A percentile compares a stretch with the other conserved stretches of the same genome.
These are phyloP conservation scores for Ustilago cynodontis DNA, from an alignment of 1,284 basidiomycete species.

Conservation along the genomic window DNA sequence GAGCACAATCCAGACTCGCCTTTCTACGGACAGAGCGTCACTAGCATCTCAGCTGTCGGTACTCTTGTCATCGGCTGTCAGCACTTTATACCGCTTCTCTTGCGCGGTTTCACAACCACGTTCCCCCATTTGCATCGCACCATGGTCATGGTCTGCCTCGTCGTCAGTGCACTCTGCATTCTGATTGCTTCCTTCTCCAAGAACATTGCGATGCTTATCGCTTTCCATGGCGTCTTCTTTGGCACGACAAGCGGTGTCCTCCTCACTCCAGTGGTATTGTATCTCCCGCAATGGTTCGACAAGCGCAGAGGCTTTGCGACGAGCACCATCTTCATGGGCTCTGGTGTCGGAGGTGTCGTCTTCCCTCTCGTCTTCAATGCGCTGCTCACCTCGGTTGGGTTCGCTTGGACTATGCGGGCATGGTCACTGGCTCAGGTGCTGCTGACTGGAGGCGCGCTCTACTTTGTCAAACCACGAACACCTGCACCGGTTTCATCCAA, in stretches of 20 bases:
- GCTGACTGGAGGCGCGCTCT: constrained; percentile 33
- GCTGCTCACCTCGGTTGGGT: constrained; percentile 43
- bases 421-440: constrained; percentile 38
- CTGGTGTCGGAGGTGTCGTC: constrained; percentile 50
- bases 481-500: not conserved
- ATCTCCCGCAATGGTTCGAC: constrained; percentile 57
- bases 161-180: constrained; percentile 30
- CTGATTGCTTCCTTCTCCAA: constrained; percentile 44
- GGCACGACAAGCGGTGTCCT: constrained; percentile 41
- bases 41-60: constrained; percentile 49
- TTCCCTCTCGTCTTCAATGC: constrained; percentile 47
- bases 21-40: constrained; percentile 40
- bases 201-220: constrained; percentile 35
- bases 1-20: constrained; percentile 43
- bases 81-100: constrained; percentile 49
- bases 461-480: constrained; percentile 31
- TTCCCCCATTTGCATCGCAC: constrained; percentile 37
- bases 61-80: constrained; percentile 51
- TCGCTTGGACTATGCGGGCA: constrained; percentile 54
- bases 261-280: constrained; percentile 54
- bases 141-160: constrained; percentile 27
- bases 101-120: constrained; percentile 31
- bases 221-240: constrained; percentile 52
- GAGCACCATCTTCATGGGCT: constrained; percentile 50
- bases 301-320: constrained; percentile 48